Conservation (phyloP, 1,139 yeast genomes). For the Saccharomycopsis phalli region DNA sequence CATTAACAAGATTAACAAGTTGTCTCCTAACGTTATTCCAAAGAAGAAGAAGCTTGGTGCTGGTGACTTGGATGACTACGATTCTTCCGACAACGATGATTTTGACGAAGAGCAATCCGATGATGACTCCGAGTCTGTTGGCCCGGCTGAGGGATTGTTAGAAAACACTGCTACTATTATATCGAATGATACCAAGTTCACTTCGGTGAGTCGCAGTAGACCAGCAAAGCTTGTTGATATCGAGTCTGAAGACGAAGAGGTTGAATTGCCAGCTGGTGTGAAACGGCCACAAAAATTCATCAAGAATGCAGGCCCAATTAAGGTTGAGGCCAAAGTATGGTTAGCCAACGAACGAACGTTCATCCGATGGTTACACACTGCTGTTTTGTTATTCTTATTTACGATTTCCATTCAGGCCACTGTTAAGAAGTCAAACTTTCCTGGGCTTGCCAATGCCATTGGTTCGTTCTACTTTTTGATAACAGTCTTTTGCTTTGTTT, state of each 20-base stretch:
- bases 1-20: slow-evolving; percentile 31
- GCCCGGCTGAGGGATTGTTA: no score
- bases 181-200: slow-evolving; percentile 7
- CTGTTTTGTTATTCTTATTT: slow-evolving; percentile 77
- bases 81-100: slow-evolving; percentile 33
- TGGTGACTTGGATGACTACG: slow-evolving; percentile 38
- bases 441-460: slow-evolving; percentile 45
- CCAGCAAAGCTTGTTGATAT: slow-evolving; percentile 39
- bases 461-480: slow-evolving; percentile 76
- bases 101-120: slow-evolving; percentile 5
- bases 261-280: slow-evolving; percentile 83
- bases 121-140: not conserved
- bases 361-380: slow-evolving; percentile 89
- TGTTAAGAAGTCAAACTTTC: slow-evolving; percentile 55
- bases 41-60: slow-evolving; percentile 28
- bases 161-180: not conserved
- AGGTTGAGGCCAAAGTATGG: slow-evolving; percentile 97
- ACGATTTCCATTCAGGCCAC: slow-evolving; percentile 80
- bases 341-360: slow-evolving; percentile 96
- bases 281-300: slow-evolving; percentile 68
- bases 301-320: slow-evolving; percentile 84
- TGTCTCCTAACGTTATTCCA: slow-evolving; percentile 16
- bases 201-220: slow-evolving; percentile 20
- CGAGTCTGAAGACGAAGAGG: slow-evolving; percentile 86
- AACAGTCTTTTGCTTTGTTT: slow-evolving; percentile 72